Evolutionary conservation across 2,329 filamentous ascomycete genomes (phyloP).

Genomic region (Botrytis paeoniae): DNA sequence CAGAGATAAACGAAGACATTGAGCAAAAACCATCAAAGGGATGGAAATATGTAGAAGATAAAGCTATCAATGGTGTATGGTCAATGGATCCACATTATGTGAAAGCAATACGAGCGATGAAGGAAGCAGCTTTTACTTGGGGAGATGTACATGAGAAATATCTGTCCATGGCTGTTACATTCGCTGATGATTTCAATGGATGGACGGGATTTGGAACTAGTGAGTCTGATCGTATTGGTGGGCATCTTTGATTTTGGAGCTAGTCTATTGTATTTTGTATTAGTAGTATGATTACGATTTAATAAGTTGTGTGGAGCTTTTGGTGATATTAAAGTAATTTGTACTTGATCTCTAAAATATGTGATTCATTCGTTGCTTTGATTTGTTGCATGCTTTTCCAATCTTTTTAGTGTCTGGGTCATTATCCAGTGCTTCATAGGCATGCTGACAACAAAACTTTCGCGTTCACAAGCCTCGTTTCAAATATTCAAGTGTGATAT

Average conservation of each 20-base stretch:
- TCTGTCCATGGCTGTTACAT: constrained; percentile 65
- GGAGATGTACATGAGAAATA: constrained; percentile 65
- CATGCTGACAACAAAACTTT: too few species aligned
- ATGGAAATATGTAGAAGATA: constrained; percentile 75
- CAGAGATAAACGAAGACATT: constrained; percentile 66
- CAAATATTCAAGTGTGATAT: too few species aligned
- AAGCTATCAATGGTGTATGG: constrained; percentile 66
- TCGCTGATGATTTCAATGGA: constrained; percentile 69
- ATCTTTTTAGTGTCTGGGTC: too few species aligned
- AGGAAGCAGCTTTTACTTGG: constrained; percentile 72
- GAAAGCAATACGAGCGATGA: constrained; percentile 74
- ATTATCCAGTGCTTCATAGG: too few species aligned
- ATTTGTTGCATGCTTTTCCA: too few species aligned
- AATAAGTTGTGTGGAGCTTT: too few species aligned
- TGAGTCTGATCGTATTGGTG: background rate
- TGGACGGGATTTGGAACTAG: constrained; percentile 48
- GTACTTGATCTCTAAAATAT: too few species aligned
- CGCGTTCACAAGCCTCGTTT: too few species aligned
- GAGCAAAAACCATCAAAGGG: constrained; percentile 51
- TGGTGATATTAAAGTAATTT: too few species aligned
- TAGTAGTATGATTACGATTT: too few species aligned
- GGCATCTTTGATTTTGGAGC: background rate
- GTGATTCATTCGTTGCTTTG: too few species aligned
- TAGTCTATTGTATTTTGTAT: too few species aligned
- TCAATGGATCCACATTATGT: constrained; percentile 79